Conservation (phyloP, 1,284 basidiomycete species). For the Hymenochaete sp. region DNA sequence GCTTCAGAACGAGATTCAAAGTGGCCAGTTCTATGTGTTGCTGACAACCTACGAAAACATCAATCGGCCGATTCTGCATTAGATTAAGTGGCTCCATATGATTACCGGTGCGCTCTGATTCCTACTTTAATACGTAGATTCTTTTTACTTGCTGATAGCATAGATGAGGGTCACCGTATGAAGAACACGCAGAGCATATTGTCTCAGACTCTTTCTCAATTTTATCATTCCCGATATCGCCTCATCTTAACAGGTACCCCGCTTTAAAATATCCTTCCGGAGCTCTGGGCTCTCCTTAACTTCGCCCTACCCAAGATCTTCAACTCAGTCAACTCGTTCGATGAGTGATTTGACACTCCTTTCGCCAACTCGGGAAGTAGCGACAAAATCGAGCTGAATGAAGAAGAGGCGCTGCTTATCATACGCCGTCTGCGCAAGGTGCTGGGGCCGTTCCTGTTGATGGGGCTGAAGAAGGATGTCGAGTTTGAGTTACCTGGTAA, state of each 20-base stretch:
- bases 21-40: constrained; percentile 88
- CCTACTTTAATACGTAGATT: constrained; percentile 1
- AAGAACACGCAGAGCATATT: constrained; percentile 98
- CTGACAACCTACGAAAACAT: constrained; percentile 99
- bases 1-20: constrained; percentile 69
- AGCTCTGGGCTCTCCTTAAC: constrained; percentile 96
- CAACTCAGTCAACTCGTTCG: constrained; percentile 99
- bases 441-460: constrained; percentile 91
- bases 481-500: constrained; percentile 97
- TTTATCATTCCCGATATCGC: constrained; percentile 90
- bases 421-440: constrained; percentile 99
- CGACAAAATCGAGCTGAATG: constrained; percentile 98
- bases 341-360: constrained; percentile 99
- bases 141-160: constrained; percentile 14
- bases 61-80: constrained; percentile 82
- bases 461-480: constrained; percentile 97
- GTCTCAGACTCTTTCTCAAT: constrained; percentile 85
- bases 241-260: constrained; percentile 98
- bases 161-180: constrained; percentile 98
- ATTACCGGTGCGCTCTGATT: constrained; percentile 67
- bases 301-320: constrained; percentile 98
- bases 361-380: constrained; percentile 95
- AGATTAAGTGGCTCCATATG: constrained; percentile 98
- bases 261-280: constrained; percentile 96
- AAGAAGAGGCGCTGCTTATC: constrained; percentile 98